Conservation (phyloP, 768 basidiomycete species). For the Mycena albidolilacea region DNA sequence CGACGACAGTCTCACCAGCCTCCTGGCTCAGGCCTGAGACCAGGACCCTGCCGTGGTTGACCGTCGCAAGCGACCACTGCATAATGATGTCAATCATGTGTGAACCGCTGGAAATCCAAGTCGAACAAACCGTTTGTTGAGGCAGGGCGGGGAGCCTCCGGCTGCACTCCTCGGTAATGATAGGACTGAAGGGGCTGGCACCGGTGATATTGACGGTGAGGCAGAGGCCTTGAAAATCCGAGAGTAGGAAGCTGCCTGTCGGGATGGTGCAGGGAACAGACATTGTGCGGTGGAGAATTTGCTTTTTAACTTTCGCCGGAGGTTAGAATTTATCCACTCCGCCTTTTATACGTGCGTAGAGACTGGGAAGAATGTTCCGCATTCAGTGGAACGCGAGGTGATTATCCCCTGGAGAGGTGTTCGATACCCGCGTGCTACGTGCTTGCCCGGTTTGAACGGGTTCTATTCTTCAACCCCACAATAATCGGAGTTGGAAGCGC, state of each 20-base stretch:
- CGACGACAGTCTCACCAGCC: neutral
- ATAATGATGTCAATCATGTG: neutral
- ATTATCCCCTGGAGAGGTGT: neutral
- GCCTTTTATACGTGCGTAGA: slow-evolving; percentile 13
- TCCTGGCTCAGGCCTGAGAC: slow-evolving; percentile 1
- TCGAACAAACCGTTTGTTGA: neutral
- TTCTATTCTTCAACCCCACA: too few relatives aligned
- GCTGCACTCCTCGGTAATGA: neutral
- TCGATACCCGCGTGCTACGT: neutral
- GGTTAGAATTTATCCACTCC: slow-evolving; percentile 1
- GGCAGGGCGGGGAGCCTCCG: neutral
- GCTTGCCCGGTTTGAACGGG: too few relatives aligned
- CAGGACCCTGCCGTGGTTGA: neutral
- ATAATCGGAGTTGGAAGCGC: too few relatives aligned
- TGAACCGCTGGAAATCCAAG: neutral
- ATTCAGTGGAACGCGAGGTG: neutral
- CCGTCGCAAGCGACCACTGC: neutral
- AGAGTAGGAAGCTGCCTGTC: slow-evolving; percentile 8
- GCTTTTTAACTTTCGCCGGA: neutral
- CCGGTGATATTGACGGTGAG: neutral
- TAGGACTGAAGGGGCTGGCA: neutral
- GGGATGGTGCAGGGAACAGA: slow-evolving; percentile 15
- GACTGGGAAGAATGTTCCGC: slow-evolving; percentile 1
- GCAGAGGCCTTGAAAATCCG: neutral
- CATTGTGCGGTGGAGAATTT: slow-evolving; percentile 12